These are phyloP conservation scores for Harringtonia lauricola DNA, from an alignment of 2,329 filamentous ascomycete species.

Conservation along the genomic window DNA sequence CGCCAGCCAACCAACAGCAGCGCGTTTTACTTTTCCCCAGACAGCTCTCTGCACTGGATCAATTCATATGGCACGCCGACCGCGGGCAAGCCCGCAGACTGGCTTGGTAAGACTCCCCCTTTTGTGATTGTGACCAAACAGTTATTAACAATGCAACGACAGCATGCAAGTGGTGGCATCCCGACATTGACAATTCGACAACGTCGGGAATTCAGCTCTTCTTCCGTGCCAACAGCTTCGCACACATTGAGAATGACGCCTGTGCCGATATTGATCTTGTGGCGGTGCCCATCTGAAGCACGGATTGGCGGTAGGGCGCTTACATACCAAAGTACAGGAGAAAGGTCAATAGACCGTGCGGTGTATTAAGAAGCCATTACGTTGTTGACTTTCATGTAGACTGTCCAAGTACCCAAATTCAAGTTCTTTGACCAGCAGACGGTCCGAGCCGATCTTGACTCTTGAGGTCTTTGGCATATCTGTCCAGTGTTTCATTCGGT, in stretches of 20 bases:
- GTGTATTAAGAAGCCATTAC: no score
- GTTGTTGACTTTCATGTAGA: no score
- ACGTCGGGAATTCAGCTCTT: conserved; percentile 1
- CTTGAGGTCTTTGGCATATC: no score
- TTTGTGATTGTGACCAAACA: background rate
- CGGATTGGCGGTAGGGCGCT: background rate
- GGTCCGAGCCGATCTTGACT: no score
- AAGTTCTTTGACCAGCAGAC: no score
- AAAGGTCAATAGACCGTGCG: no score
- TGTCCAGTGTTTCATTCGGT: no score
- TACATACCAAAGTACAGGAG: background rate
- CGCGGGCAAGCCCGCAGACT: no score
- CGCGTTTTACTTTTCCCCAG: background rate
- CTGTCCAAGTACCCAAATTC: no score
- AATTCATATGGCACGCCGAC: background rate
- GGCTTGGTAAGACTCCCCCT: background rate
- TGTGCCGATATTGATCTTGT: conserved; percentile 2
- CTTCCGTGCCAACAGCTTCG: background rate
- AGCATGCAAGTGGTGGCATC: background rate
- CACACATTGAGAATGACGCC: background rate
- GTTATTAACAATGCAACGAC: background rate
- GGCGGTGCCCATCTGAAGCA: background rate
- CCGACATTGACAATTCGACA: no score
- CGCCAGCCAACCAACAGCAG: background rate
- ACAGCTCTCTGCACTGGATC: conserved; percentile 1